Conservation (phyloP, 106 monocot species). For the Platanthera zijinensis region DNA sequence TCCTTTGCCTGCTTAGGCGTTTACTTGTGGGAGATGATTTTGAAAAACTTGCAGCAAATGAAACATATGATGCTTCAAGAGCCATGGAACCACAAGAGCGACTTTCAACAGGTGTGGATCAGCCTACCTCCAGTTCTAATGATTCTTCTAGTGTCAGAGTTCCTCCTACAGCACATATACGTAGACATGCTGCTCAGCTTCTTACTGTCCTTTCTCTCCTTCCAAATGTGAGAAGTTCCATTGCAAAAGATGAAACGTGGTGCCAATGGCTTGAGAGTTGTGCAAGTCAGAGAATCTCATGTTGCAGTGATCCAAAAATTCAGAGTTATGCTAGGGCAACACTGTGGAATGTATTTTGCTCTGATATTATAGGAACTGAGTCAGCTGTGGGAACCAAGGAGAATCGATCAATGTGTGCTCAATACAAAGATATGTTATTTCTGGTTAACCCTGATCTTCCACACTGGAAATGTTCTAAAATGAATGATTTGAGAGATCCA, state of each 20-base stretch:
- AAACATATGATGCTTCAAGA: conserved; percentile 88
- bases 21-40: conserved; percentile 86
- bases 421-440: conserved; percentile 80
- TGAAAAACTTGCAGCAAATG: conserved; percentile 85
- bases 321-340: conserved; percentile 83
- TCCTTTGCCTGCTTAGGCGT: conserved; percentile 65
- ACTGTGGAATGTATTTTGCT: conserved; percentile 52
- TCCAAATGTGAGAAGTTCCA: conserved; percentile 46
- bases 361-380: conserved; percentile 16
- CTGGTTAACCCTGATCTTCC: conserved; percentile 76
- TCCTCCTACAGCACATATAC: conserved; percentile 85
- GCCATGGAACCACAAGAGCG: conserved; percentile 42
- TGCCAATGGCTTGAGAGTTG: conserved; percentile 94
- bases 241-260: conserved; percentile 48
- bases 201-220: conserved; percentile 69
- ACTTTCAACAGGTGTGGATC: conserved; percentile 23
- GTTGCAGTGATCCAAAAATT: conserved; percentile 77
- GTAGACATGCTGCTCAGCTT: conserved; percentile 87
- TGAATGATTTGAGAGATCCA: conserved; percentile 16
- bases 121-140: conserved; percentile 31
- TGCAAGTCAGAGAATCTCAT: conserved; percentile 50
- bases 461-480: conserved; percentile 44
- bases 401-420: conserved; percentile 29
- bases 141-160: conserved; percentile 72
- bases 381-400: conserved; percentile 5